phyloP scores from a whole-genome alignment of 106 monocot species.

The Acanthochlamys bracteata region DNA sequence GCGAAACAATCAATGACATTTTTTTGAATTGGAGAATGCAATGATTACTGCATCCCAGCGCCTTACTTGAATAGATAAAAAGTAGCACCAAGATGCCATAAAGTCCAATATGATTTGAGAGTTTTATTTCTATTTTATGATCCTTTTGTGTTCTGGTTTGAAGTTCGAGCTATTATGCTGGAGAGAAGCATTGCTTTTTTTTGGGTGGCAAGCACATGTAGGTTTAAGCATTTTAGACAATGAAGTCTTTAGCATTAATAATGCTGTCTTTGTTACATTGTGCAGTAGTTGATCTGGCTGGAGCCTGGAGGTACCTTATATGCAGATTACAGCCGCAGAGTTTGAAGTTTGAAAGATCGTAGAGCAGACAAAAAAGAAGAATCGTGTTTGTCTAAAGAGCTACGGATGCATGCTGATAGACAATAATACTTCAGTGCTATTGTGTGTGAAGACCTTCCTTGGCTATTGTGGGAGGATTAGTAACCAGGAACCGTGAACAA shows the following conservation, averaged over 20 bases:
- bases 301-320: not conserved
- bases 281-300: not conserved
- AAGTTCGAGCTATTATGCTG: not conserved
- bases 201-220: not conserved
- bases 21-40: not conserved
- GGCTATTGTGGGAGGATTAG: not conserved
- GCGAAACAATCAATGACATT: not conserved
- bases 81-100: not conserved
- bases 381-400: not conserved
- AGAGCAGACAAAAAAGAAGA: not conserved
- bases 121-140: not conserved
- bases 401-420: not conserved
- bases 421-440: not conserved
- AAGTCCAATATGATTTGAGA: not conserved
- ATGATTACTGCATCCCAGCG: not conserved
- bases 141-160: not conserved
- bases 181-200: too few species aligned
- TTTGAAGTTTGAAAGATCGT: not conserved
- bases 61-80: not conserved
- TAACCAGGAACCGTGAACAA: not conserved
- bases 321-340: not conserved
- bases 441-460: not conserved
- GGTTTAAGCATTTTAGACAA: not conserved
- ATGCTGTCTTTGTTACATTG: not conserved
- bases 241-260: not conserved